Evolutionary conservation across 2,329 filamentous ascomycete genomes (phyloP).

Genomic region (Colletotrichum sp.): DNA sequence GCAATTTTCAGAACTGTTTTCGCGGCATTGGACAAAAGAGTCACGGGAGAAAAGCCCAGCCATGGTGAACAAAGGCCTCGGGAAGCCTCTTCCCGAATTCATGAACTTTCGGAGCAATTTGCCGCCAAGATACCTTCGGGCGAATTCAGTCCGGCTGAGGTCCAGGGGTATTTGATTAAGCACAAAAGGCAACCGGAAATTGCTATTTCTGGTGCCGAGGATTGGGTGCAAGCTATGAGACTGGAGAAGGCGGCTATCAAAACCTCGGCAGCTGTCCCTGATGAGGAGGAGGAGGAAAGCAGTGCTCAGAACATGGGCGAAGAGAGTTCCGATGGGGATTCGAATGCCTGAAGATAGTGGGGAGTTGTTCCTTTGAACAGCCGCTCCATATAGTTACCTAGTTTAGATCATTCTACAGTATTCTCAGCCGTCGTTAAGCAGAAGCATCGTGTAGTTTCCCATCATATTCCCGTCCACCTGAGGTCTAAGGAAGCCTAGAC

Average conservation of each 20-base stretch:
- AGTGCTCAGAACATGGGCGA: neutral
- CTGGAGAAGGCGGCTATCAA: neutral
- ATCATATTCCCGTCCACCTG: too few species aligned
- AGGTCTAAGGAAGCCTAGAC: too few species aligned
- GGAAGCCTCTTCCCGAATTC: neutral
- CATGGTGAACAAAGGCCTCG: neutral
- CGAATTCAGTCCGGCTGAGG: neutral
- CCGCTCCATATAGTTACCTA: neutral
- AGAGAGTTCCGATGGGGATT: neutral
- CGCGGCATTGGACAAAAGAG: neutral
- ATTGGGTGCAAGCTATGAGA: neutral
- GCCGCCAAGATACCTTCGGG: neutral
- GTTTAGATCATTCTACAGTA: neutral
- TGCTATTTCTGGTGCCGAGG: neutral
- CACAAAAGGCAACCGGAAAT: neutral
- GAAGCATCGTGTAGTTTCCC: neutral
- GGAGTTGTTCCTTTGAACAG: neutral
- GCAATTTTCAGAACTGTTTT: neutral
- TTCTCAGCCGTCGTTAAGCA: neutral
- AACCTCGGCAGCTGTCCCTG: accelerated
- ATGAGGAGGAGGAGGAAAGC: neutral
- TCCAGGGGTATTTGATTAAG: neutral
- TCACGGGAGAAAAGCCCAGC: too few species aligned
- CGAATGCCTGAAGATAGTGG: neutral
- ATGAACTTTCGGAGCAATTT: neutral